These are phyloP conservation scores for Linum tenue DNA, from an alignment of 345 rosid genomes.

Conservation along the genomic window DNA sequence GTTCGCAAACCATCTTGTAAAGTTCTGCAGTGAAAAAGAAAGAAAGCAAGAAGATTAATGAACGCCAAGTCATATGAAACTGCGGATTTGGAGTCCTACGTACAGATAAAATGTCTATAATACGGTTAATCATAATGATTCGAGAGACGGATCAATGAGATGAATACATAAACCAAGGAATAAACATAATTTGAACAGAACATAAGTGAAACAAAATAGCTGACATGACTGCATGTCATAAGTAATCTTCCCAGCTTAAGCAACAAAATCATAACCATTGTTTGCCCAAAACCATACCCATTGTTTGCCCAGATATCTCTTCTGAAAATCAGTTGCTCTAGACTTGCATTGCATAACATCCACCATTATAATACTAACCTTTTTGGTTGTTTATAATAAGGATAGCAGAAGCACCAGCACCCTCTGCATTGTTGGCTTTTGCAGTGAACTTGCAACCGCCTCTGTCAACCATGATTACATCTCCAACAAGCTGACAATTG, in stretches of 20 bases:
- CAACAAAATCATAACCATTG: background rate
- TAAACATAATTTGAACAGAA: too few species aligned
- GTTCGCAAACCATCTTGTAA: conserved; percentile 98
- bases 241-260: background rate
- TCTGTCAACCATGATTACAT: conserved; percentile 82
- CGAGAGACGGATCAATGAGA: background rate
- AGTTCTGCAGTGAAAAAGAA: conserved; percentile 46
- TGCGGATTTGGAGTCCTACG: background rate
- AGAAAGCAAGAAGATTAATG: background rate
- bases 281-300: background rate
- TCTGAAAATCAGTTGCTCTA: background rate
- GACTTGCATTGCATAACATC: background rate
- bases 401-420: conserved; percentile 87
- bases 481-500: conserved; percentile 51
- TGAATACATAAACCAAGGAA: background rate
- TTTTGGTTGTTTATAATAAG: conserved; percentile 83
- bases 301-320: background rate
- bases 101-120: background rate
- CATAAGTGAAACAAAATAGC: background rate
- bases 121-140: background rate
- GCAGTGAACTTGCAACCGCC: conserved; percentile 82
- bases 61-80: background rate
- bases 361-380: conserved; percentile 35
- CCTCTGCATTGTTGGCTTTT: conserved; percentile 82
- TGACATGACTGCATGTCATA: background rate